These are phyloP conservation scores for Candida gigantensis DNA, from an alignment of 1,139 yeast species.

Conservation along the genomic window DNA sequence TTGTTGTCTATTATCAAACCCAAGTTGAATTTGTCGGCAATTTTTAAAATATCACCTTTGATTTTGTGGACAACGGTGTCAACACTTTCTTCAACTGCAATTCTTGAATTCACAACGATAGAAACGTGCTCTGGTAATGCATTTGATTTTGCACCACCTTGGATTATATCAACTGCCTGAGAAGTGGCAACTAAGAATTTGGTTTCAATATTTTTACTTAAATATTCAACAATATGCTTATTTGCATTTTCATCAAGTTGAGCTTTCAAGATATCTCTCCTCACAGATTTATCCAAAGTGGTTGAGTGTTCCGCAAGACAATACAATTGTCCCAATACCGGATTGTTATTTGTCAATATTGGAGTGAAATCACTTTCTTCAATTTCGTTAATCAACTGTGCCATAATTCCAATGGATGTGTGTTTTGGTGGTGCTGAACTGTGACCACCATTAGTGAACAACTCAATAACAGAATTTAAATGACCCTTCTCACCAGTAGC, in stretches of 20 bases:
- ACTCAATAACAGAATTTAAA: slow-evolving; percentile 36
- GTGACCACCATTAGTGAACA: slow-evolving; percentile 51
- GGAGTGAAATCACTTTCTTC: slow-evolving; percentile 39
- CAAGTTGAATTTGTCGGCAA: slow-evolving; percentile 48
- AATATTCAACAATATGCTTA: slow-evolving; percentile 36
- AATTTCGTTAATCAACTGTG: slow-evolving; percentile 37
- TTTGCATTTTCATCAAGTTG: slow-evolving; percentile 44
- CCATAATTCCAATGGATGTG: slow-evolving; percentile 48
- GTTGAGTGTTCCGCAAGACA: slow-evolving; percentile 46
- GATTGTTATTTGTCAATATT: slow-evolving; percentile 41
- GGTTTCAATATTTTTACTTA: slow-evolving; percentile 20
- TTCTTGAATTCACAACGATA: slow-evolving; percentile 58
- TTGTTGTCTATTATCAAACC: slow-evolving; percentile 45
- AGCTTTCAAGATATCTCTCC: slow-evolving; percentile 42
- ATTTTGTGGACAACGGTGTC: slow-evolving; percentile 41
- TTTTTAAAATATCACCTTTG: slow-evolving; percentile 29
- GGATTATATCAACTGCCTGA: slow-evolving; percentile 66
- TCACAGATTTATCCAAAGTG: slow-evolving; percentile 29
- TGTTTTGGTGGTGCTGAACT: slow-evolving; percentile 51
- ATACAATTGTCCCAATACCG: slow-evolving; percentile 41
- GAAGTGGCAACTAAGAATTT: slow-evolving; percentile 59
- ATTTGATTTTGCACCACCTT: slow-evolving; percentile 72
- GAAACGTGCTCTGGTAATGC: slow-evolving; percentile 72
- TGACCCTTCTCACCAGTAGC: slow-evolving; percentile 53
- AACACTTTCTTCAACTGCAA: slow-evolving; percentile 46